A percentile compares a stretch with the other conserved stretches of the same genome.
Evolutionary conservation across 2,329 filamentous ascomycete genomes (phyloP).

Genomic region (Verruconis gallopava): DNA sequence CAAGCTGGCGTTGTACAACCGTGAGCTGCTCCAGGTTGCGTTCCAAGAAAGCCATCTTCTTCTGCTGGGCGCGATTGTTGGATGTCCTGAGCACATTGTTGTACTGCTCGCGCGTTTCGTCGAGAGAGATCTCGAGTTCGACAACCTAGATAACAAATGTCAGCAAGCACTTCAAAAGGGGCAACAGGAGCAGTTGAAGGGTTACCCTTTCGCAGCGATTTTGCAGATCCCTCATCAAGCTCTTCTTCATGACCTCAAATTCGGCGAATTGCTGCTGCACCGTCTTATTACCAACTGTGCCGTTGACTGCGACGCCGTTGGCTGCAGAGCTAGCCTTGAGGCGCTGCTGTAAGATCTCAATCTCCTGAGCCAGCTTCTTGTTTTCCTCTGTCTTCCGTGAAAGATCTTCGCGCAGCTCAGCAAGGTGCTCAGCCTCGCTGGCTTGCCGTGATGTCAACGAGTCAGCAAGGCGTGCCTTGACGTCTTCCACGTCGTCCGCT

Average conservation of each 20-base stretch:
- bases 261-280: conserved; percentile 96
- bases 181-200: neutral
- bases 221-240: conserved; percentile 93
- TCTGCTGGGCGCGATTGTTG: conserved; percentile 97
- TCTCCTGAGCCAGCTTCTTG: conserved; percentile 61
- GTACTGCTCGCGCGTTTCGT: conserved; percentile 96
- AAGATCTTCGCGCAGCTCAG: conserved; percentile 66
- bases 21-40: conserved; percentile 96
- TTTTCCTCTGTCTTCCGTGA: conserved; percentile 70
- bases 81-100: conserved; percentile 94
- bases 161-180: conserved; percentile 9
- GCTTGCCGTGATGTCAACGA: conserved; percentile 65
- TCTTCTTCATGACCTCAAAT: conserved; percentile 99
- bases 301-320: conserved; percentile 41
- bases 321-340: conserved; percentile 48
- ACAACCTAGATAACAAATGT: conserved; percentile 43
- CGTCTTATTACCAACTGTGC: conserved; percentile 67
- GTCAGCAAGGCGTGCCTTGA: conserved; percentile 67
- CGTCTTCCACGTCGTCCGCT: conserved; percentile 67
- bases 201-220: conserved; percentile 84
- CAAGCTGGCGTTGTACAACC: conserved; percentile 90
- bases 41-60: conserved; percentile 99
- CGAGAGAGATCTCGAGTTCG: conserved; percentile 92
- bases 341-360: conserved; percentile 66
- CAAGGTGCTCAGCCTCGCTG: conserved; percentile 57